These are phyloP conservation scores for Pelargonium myrrhifolium DNA, from an alignment of 441 rosid genomes.

Conservation along the genomic window DNA sequence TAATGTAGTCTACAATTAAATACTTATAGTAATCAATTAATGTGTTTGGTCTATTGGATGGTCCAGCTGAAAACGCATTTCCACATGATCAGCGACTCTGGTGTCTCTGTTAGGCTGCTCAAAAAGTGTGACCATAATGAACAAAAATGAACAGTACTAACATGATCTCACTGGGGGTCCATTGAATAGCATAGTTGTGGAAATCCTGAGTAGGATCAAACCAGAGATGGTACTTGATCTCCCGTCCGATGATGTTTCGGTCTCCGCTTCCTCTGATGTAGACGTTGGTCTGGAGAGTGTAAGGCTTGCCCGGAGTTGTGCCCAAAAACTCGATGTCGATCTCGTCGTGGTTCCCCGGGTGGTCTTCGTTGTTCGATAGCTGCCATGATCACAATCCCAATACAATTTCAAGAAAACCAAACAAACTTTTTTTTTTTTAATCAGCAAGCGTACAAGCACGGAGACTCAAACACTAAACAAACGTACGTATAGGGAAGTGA, in stretches of 20 bases:
- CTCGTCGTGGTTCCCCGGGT: constrained; percentile 61
- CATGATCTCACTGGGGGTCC: constrained; percentile 52
- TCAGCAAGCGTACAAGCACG: too few species aligned
- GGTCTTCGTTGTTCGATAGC: constrained; percentile 63
- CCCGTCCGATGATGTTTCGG: constrained; percentile 48
- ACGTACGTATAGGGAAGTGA: constrained; percentile 52
- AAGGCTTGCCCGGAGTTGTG: constrained; percentile 50
- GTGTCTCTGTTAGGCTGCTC: too few species aligned
- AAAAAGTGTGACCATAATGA: too few species aligned
- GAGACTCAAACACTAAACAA: too few species aligned
- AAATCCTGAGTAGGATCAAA: constrained; percentile 59
- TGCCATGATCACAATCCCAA: constrained; percentile 9
- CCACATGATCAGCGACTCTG: too few species aligned
- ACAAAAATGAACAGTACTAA: constrained; percentile 19
- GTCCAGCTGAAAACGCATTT: too few species aligned
- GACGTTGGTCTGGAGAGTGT: constrained; percentile 59
- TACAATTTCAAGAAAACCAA: background rate
- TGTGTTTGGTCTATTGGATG: too few species aligned
- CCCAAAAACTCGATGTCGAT: constrained; percentile 69
- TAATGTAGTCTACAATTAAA: too few species aligned
- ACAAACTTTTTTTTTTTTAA: too few species aligned
- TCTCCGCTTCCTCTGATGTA: constrained; percentile 67
- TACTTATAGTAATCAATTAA: too few species aligned
- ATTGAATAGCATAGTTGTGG: constrained; percentile 51
- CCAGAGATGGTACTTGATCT: constrained; percentile 52